Evolutionary conservation across 2,329 filamentous ascomycete species (phyloP), one percentile per base, ranked within the genome.

Genomic region (Tolypocladium album): DNA sequence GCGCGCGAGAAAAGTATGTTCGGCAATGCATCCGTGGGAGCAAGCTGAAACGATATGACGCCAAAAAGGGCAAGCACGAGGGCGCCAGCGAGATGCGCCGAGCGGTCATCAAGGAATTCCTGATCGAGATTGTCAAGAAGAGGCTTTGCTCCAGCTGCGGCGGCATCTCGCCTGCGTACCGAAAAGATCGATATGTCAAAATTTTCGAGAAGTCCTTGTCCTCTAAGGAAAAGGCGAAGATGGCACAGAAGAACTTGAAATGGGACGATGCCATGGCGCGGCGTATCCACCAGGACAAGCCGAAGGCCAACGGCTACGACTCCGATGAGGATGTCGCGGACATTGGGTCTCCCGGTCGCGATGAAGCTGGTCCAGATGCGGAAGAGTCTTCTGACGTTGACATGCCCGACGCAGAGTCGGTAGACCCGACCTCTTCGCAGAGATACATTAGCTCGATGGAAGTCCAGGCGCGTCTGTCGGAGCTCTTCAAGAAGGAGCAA

Each of bases 151-250:
- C 78, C 55, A 80, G 76, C 59, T 87, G 84, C 66, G 76, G 78
- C 57, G 89, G 88, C 36, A 84, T 94, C 62, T 92, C 89, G 17
- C 92, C 92, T 13, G 79, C 80, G 2, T 97, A 90, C 74, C 87
- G 93, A 67, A 97, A 96, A 72, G 93, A 99, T 68, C 83, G 88
- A 52, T 94, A 86, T 68, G 88, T 92, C 70, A 99, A 97, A 74
- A 92, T 99, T 59, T 99, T 97, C 73, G 88, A 93, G 70, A 94
- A 89, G 70, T 79, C 88, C 2, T 76, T 97, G 60, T 83, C 81
- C 55, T 75, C 81, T 55, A 96, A 95, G 72, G 86, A 94, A 42
- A 85, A 86, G 70, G 82, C 85, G 50, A 86, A 88, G 63, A 96
- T 96, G 88, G 82, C 86, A 3, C 85, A 89, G 62, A 78, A 78